phyloP scores from a whole-genome alignment of 2,329 filamentous ascomycete genomes.

The Aciculosporium take region DNA sequence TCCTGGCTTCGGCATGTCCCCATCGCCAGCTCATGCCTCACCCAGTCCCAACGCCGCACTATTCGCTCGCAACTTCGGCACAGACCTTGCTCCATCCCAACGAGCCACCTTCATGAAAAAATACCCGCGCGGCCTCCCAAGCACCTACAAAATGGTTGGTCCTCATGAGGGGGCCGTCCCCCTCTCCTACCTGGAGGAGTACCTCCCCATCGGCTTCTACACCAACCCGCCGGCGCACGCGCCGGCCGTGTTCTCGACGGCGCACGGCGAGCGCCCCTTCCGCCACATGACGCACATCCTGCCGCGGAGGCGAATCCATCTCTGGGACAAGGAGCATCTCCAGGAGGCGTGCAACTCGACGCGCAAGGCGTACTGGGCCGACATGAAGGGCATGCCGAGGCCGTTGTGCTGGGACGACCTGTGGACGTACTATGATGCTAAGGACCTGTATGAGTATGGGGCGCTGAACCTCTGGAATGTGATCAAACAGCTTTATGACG shows the following conservation, averaged over 20 bases:
- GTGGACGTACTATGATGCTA: slow-evolving; percentile 33
- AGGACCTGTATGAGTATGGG: slow-evolving; percentile 32
- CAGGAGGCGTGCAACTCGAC: slow-evolving; percentile 25
- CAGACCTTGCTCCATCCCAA: slow-evolving; percentile 12
- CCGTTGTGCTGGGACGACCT: slow-evolving; percentile 25
- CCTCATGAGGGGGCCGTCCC: slow-evolving; percentile 12
- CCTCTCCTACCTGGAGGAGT: slow-evolving; percentile 21
- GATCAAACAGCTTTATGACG: slow-evolving; percentile 24
- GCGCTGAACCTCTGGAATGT: slow-evolving; percentile 35
- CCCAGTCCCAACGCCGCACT: slow-evolving; percentile 5
- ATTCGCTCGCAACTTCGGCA: slow-evolving; percentile 12
- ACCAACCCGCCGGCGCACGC: slow-evolving; percentile 16
- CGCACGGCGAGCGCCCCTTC: slow-evolving; percentile 15
- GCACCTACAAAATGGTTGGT: slow-evolving; percentile 20
- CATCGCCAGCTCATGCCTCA: background rate
- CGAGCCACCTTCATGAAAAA: slow-evolving; percentile 15
- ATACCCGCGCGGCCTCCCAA: slow-evolving; percentile 23
- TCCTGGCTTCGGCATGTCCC: background rate
- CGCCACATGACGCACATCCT: slow-evolving; percentile 16
- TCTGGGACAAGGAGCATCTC: slow-evolving; percentile 27
- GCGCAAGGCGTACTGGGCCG: slow-evolving; percentile 21
- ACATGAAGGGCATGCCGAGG: slow-evolving; percentile 20
- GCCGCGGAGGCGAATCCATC: slow-evolving; percentile 15
- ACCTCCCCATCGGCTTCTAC: slow-evolving; percentile 24
- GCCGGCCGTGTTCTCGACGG: slow-evolving; percentile 27